phyloP scores from a whole-genome alignment of 257 asterid genomes.

The Gentiana straminea region DNA sequence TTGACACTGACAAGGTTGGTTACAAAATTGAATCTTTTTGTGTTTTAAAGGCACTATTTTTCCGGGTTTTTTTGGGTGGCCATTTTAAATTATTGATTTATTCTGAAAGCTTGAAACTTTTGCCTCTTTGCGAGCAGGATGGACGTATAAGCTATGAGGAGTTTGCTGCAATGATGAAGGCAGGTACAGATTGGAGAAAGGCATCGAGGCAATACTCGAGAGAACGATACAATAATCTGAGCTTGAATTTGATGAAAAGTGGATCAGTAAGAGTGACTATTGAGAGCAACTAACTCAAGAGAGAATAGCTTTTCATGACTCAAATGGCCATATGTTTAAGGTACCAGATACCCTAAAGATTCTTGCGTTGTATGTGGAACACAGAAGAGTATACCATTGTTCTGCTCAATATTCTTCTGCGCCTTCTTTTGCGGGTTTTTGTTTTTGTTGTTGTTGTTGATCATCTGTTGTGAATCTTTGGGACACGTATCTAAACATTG shows the following conservation, averaged over 20 bases:
- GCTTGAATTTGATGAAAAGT: slow-evolving; percentile 36
- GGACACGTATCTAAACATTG: too few relatives aligned
- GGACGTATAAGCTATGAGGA: slow-evolving; percentile 43
- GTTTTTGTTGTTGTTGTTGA: too few relatives aligned
- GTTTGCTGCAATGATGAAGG: slow-evolving; percentile 39
- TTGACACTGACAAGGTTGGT: slow-evolving; percentile 81
- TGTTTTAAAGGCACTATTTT: not conserved
- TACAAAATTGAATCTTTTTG: not conserved
- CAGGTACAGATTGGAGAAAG: slow-evolving; percentile 55
- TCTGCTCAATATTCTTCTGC: too few relatives aligned
- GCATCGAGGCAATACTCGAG: slow-evolving; percentile 49
- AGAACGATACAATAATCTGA: slow-evolving; percentile 39
- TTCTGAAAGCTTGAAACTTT: not conserved
- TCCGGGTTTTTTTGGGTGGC: not conserved
- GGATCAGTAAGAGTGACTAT: slow-evolving; percentile 24
- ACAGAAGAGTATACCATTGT: too few relatives aligned
- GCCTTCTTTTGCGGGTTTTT: too few relatives aligned
- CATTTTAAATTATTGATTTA: not conserved
- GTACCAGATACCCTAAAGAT: too few relatives aligned
- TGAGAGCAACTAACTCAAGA: slow-evolving; percentile 14
- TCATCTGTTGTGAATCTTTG: too few relatives aligned
- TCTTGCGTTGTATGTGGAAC: too few relatives aligned
- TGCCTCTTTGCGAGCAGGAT: slow-evolving; percentile 20
- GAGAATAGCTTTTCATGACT: too few relatives aligned
- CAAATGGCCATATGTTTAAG: too few relatives aligned